These are phyloP conservation scores for Phytopythium delawarense DNA, from an alignment of 352 stramenopile species.

Conservation along the genomic window DNA sequence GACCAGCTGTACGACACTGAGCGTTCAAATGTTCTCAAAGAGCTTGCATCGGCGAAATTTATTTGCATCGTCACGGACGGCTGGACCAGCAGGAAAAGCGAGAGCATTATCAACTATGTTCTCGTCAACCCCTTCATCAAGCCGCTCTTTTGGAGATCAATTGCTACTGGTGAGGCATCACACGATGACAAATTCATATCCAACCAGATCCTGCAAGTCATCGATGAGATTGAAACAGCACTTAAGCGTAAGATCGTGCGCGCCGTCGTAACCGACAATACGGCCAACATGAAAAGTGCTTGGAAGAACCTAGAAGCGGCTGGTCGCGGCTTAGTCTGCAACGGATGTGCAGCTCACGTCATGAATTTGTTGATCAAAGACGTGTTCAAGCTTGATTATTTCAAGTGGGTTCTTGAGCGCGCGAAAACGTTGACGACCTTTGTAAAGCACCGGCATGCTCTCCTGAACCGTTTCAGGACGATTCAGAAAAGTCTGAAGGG, in stretches of 20 bases:
- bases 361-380: conserved; percentile 21
- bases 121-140: conserved; percentile 4
- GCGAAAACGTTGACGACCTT: conserved; percentile 9
- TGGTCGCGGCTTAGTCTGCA: conserved; percentile 6
- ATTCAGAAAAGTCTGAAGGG: conserved; percentile 3
- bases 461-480: conserved; percentile 7
- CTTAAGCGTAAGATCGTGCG: neutral
- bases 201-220: conserved; percentile 4
- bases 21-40: neutral
- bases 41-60: neutral
- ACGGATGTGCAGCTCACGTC: conserved; percentile 7
- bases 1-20: neutral
- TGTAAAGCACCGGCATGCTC: conserved; percentile 1
- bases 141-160: conserved; percentile 10
- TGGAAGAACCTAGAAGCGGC: neutral
- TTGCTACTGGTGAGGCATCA: neutral
- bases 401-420: neutral
- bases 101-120: conserved; percentile 17
- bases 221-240: conserved; percentile 3
- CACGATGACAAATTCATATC: conserved; percentile 8
- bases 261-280: conserved; percentile 13
- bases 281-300: conserved; percentile 10
- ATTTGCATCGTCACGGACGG: conserved; percentile 7
- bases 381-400: conserved; percentile 10
- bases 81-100: conserved; percentile 7